Evolutionary conservation across 331 rosid genomes (phyloP).

Genomic region (Spiraea crenata): DNA sequence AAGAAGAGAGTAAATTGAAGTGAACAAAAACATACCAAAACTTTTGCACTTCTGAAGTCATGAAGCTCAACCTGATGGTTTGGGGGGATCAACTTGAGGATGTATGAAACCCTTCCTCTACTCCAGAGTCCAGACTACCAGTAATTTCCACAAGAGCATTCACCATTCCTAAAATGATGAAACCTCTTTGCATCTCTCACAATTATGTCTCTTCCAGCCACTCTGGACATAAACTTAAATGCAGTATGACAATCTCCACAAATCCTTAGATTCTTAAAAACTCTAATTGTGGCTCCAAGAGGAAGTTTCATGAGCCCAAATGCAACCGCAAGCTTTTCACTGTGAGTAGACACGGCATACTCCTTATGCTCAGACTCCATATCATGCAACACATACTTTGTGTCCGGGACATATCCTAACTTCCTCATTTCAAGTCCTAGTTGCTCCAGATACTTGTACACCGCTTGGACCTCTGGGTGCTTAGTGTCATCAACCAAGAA

Average conservation of each 20-base stretch:
- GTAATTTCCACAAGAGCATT: conserved; percentile 36
- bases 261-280: conserved; percentile 31
- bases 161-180: conserved; percentile 28
- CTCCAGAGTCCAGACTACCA: conserved; percentile 2
- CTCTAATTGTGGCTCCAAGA: conserved; percentile 17
- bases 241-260: conserved; percentile 33
- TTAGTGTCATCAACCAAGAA: conserved; percentile 16
- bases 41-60: conserved; percentile 91
- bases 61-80: conserved; percentile 85
- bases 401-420: conserved; percentile 35
- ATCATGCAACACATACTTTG: conserved; percentile 34
- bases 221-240: conserved; percentile 26
- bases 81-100: conserved; percentile 73
- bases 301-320: conserved; percentile 29
- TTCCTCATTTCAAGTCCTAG: conserved; percentile 32
- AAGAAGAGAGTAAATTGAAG: conserved; percentile 8
- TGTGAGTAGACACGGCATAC: conserved; percentile 22
- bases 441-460: conserved; percentile 18
- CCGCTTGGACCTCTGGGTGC: conserved; percentile 27
- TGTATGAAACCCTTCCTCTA: conserved; percentile 3
- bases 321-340: conserved; percentile 35
- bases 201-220: conserved; percentile 22
- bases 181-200: conserved; percentile 40
- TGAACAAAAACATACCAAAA: conserved; percentile 51
- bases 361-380: conserved; percentile 35